Evolutionary conservation across 163 green algal species (phyloP), one percentile per base, ranked within the genome.

Genomic region (Scenedesmus sp.): DNA sequence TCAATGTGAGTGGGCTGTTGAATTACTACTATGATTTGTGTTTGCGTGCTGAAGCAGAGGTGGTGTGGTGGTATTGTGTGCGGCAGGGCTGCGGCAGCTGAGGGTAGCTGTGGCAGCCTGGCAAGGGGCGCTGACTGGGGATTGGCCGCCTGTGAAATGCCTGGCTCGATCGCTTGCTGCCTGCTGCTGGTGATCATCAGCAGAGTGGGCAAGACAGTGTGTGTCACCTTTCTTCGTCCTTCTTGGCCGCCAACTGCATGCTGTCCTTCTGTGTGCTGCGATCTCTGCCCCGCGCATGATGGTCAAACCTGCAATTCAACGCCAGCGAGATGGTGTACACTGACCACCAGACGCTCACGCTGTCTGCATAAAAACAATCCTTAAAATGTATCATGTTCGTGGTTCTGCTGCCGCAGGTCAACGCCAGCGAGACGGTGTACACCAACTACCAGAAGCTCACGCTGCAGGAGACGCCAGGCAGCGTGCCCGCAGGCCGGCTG

Each of bases 391-490:
- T 52, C 1, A 18, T 79, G 23, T 18, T 52, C 23, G 4, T 79
- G 66, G 1, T 64, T 8, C 59, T 64, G 59, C 59, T 64, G 67
- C 67, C 20, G 67, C 95, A 98, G 96, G 88, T 99, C 73, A 98
- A 99, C 93, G 95, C 94, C 77, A 93, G 91, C 52, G 95, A 99
- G 95, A 99, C 98, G 12, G 91, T 99, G 64, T 99, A 99, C 96
- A 94, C 97, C 70, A 99, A 99, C 96, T 99, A 99, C 94, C 98
- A 99, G 95, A 99, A 99, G 96, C 93, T 99, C 34, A 99, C 98
- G 82, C 95, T 99, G 94, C 98, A 99, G 95, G 98, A 99, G 94
- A 96, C 94, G 81, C 98, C 98, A 15, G 98, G 98, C 57, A 97
- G 55, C 4, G 98, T 99, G 83, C 98, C 97, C 10, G 96, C 98